Percentiles rank a stretch among this genome's conserved stretches.
Evolutionary conservation across 1,284 basidiomycete species (phyloP).

Genomic region (Phlebopus sp.): DNA sequence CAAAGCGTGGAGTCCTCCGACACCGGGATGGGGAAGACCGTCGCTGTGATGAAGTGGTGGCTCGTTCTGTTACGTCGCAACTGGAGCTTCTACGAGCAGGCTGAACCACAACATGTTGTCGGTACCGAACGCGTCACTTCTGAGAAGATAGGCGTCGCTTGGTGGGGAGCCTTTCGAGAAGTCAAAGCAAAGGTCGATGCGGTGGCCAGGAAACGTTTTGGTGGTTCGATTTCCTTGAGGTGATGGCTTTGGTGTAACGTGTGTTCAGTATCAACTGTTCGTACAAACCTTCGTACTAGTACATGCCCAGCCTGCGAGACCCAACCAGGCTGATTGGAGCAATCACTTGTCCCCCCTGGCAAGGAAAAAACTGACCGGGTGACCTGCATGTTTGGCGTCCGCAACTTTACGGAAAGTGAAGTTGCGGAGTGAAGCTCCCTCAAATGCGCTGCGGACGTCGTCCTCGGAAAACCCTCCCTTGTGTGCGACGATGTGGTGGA

Average conservation of each 20-base stretch:
- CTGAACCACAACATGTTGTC: slow-evolving; percentile 34
- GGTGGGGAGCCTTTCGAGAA: slow-evolving; percentile 74
- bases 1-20: slow-evolving; percentile 63
- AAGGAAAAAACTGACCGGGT: slow-evolving; percentile 45
- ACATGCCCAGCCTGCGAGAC: not conserved
- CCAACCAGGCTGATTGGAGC: no score
- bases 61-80: slow-evolving; percentile 56
- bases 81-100: slow-evolving; percentile 53
- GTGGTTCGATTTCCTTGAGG: slow-evolving; percentile 52
- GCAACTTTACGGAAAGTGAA: slow-evolving; percentile 38
- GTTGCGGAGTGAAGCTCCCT: slow-evolving; percentile 43
- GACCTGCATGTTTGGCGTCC: slow-evolving; percentile 33
- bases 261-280: not conserved
- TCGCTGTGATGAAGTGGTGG: slow-evolving; percentile 80
- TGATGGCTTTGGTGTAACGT: slow-evolving; percentile 14
- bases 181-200: slow-evolving; percentile 63
- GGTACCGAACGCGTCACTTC: slow-evolving; percentile 27
- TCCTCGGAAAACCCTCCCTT: slow-evolving; percentile 47
- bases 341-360: slow-evolving; percentile 41
- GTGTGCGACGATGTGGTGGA: slow-evolving; percentile 50
- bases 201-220: slow-evolving; percentile 59
- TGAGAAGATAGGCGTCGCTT: slow-evolving; percentile 54
- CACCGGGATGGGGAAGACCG: slow-evolving; percentile 63
- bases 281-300: not conserved
- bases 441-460: slow-evolving; percentile 46